A percentile compares a stretch with the other conserved stretches of the same genome.
phyloP scores from a whole-genome alignment of 192 early-diverging fungal genomes.

The Rhizoclosmatium sp. region DNA sequence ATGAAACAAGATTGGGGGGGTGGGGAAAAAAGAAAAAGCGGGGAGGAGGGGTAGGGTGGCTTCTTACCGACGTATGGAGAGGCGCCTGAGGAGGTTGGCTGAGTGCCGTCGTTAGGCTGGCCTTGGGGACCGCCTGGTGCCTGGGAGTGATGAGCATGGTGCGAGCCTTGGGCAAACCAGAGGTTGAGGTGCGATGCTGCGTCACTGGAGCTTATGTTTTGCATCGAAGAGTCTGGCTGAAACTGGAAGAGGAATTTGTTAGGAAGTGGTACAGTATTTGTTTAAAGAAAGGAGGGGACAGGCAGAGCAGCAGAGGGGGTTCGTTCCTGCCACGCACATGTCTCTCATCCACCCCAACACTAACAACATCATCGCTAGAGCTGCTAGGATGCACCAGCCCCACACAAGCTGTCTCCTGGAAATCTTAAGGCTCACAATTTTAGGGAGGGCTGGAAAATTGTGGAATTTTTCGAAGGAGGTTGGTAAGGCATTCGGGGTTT shows the following conservation, averaged over 20 bases:
- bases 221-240: not conserved
- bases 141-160: constrained; percentile 22
- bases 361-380: not conserved
- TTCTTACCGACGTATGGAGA: not conserved
- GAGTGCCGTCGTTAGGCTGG: not conserved
- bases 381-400: not conserved
- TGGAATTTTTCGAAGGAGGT: not conserved
- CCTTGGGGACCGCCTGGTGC: not conserved
- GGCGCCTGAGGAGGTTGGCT: not conserved
- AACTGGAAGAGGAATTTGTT: too few relatives aligned
- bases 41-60: not conserved
- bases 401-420: not conserved
- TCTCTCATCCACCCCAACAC: not conserved
- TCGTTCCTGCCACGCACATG: too few relatives aligned
- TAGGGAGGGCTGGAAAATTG: not conserved
- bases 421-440: not conserved
- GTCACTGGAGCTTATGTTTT: constrained; percentile 28
- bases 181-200: constrained; percentile 33
- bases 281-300: too few relatives aligned
- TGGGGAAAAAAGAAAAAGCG: not conserved
- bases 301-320: too few relatives aligned
- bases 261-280: too few relatives aligned
- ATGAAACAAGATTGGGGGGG: not conserved
- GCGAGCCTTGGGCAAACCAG: constrained; percentile 34
- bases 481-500: not conserved